These are phyloP conservation scores for Cruciata laevipes DNA, from an alignment of 257 asterid genomes.

Conservation along the genomic window DNA sequence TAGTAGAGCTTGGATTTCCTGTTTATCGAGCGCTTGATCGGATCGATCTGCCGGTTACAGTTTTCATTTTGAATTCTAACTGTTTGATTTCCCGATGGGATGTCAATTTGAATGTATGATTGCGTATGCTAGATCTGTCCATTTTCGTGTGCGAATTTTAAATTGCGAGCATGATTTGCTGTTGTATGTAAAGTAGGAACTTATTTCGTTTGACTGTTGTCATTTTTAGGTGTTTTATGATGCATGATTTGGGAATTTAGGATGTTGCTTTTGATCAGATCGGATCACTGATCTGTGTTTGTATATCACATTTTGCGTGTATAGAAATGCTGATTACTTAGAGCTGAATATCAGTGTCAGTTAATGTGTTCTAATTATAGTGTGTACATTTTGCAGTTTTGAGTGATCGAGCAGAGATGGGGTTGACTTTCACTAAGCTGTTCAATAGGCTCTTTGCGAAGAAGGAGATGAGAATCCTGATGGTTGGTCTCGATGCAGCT, in stretches of 20 bases:
- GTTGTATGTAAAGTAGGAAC: not conserved
- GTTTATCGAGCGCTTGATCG: not conserved
- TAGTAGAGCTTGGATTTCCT: not conserved
- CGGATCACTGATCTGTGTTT: not conserved
- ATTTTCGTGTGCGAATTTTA: not conserved
- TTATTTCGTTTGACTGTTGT: not conserved
- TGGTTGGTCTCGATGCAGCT: constrained; percentile 42
- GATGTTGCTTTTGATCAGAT: not conserved
- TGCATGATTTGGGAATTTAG: not conserved
- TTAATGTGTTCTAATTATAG: not conserved
- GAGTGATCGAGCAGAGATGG: constrained; percentile 30
- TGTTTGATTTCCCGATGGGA: not conserved
- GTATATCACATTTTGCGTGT: not conserved
- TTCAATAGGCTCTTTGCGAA: constrained; percentile 36
- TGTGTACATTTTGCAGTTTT: constrained; percentile 2
- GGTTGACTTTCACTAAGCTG: constrained; percentile 35
- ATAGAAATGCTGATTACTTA: not conserved
- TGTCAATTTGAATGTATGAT: constrained; percentile 1
- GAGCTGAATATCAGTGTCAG: not conserved
- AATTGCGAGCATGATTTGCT: not conserved
- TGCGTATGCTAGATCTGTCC: constrained; percentile 12
- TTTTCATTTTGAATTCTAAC: not conserved
- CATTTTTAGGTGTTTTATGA: not conserved
- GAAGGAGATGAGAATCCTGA: constrained; percentile 38
- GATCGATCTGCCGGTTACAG: constrained; percentile 5